A percentile compares a stretch with the other conserved stretches of the same genome.
Conservation (phyloP, 257 asterid genomes). For the Solanum peruvianum region DNA sequence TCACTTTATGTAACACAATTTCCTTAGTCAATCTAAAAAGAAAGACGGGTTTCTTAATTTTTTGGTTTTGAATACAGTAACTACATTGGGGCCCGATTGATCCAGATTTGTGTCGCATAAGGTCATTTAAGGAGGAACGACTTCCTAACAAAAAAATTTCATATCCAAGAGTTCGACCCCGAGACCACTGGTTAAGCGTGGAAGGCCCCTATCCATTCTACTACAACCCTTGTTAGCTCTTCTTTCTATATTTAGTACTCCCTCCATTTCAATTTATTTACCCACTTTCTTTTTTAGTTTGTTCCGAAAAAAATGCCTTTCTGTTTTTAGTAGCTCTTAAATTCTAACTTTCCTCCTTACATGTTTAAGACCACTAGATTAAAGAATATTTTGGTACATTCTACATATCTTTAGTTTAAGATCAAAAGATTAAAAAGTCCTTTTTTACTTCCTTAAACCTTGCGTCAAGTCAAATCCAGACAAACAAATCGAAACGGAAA, state of each 20-base stretch:
- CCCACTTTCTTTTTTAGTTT: background rate
- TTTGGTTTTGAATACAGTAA: background rate
- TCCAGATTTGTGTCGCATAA: background rate
- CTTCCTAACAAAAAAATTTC: background rate
- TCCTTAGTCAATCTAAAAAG: background rate
- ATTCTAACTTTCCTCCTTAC: background rate
- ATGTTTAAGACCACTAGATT: no score
- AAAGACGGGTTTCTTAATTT: fast-evolving
- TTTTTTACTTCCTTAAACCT: background rate
- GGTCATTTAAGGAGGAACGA: background rate
- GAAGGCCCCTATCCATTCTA: background rate
- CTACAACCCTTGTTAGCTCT: background rate
- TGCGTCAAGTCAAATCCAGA: fast-evolving
- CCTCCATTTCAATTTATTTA: background rate
- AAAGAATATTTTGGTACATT: no score
- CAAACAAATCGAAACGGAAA: fast-evolving
- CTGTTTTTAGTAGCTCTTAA: background rate
- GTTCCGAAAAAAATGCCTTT: background rate
- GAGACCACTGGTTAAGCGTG: background rate
- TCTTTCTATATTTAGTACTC: background rate
- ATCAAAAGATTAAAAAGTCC: background rate
- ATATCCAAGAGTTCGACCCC: background rate
- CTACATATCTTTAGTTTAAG: no score
- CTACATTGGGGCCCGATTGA: background rate
- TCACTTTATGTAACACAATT: background rate